Percentiles rank a stretch among this genome's conserved stretches.
Evolutionary conservation across 2,329 filamentous ascomycete genomes (phyloP).

Genomic region (Fusarium sambucinum): DNA sequence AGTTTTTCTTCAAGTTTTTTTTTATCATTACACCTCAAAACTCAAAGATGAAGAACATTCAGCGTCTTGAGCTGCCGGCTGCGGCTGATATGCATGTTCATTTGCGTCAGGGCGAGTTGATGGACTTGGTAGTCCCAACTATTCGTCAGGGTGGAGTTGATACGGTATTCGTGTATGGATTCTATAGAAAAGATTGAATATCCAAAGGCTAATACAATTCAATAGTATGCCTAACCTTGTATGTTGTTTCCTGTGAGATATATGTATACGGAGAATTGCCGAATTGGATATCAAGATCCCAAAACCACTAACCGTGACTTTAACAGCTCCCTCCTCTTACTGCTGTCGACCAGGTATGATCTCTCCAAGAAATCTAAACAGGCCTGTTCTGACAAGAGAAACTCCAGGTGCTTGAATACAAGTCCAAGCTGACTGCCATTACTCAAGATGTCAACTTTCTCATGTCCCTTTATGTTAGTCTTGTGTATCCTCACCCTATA

Average conservation of each 20-base stretch:
- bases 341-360: constrained; percentile 36
- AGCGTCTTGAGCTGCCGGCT: constrained; percentile 67
- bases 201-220: constrained; percentile 33
- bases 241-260: constrained; percentile 32
- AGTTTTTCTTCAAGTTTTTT: no score
- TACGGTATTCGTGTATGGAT: constrained; percentile 65
- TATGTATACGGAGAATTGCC: not conserved
- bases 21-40: not conserved
- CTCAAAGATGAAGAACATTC: constrained; percentile 39
- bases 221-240: constrained; percentile 71
- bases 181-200: constrained; percentile 26
- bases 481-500: not conserved
- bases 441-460: constrained; percentile 75
- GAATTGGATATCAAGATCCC: constrained; percentile 1
- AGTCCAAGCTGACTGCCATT: constrained; percentile 68
- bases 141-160: constrained; percentile 73
- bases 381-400: not conserved
- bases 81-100: constrained; percentile 79
- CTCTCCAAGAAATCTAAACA: not conserved
- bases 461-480: constrained; percentile 76
- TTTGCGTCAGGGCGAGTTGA: constrained; percentile 74
- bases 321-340: constrained; percentile 38
- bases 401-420: constrained; percentile 72
- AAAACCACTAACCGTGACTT: constrained; percentile 8
- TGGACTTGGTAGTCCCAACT: constrained; percentile 66